Evolutionary conservation across 2,329 filamentous ascomycete species (phyloP).

Genomic region (Hyphodiscus sp.): DNA sequence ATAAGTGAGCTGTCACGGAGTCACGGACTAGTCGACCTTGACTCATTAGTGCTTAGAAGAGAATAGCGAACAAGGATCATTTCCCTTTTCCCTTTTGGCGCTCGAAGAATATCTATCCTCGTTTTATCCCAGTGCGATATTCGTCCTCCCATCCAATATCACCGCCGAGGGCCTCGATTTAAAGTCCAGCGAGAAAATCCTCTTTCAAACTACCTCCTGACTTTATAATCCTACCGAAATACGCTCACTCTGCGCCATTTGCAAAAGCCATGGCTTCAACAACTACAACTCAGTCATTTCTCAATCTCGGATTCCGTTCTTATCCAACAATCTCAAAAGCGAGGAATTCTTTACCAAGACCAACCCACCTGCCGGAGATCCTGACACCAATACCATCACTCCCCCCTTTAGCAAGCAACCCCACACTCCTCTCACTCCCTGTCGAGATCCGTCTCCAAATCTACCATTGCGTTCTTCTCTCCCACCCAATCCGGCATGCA

Average conservation of each 20-base stretch:
- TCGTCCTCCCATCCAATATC: neutral
- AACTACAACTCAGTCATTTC: neutral
- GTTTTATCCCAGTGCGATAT: too few relatives aligned
- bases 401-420: neutral
- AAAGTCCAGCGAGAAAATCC: neutral
- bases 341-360: neutral
- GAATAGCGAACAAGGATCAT: too few relatives aligned
- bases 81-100: too few relatives aligned
- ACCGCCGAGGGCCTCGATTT: neutral
- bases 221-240: neutral
- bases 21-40: too few relatives aligned
- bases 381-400: constrained; percentile 1
- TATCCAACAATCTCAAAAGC: neutral
- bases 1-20: too few relatives aligned
- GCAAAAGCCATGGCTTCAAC: neutral
- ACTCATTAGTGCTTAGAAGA: too few relatives aligned
- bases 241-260: neutral
- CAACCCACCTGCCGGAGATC: neutral
- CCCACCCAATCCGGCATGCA: constrained; percentile 33
- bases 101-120: too few relatives aligned
- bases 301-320: constrained; percentile 2
- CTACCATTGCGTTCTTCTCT: constrained; percentile 37
- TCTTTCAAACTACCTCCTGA: neutral
- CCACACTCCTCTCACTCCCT: constrained; percentile 34
- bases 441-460: constrained; percentile 42